phyloP scores from a whole-genome alignment of 176 grass and related monocot species.

The Hyparrhenia diplandra region DNA sequence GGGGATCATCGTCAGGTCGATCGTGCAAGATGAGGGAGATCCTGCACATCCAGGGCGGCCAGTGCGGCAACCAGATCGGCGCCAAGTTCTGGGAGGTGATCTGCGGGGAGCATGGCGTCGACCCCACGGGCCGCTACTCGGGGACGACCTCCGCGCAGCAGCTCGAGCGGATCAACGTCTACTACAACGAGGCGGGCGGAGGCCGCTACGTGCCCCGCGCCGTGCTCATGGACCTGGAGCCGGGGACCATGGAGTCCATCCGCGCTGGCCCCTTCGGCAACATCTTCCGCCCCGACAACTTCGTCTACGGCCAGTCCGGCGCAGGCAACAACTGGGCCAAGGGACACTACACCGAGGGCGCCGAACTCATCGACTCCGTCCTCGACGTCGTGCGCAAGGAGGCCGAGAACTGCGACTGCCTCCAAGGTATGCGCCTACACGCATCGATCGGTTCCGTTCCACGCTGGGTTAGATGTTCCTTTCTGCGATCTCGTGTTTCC shows the following conservation, averaged over 20 bases:
- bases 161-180: conserved; percentile 78
- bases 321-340: conserved; percentile 90
- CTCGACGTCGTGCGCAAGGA: conserved; percentile 86
- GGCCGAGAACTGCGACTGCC: conserved; percentile 74
- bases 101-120: conserved; percentile 85
- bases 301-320: conserved; percentile 80
- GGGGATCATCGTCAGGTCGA: background rate
- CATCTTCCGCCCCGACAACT: conserved; percentile 84
- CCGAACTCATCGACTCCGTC: conserved; percentile 74
- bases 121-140: conserved; percentile 47
- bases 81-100: conserved; percentile 99
- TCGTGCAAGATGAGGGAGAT: conserved; percentile 81
- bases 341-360: conserved; percentile 79
- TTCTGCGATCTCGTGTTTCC: background rate
- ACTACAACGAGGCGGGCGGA: conserved; percentile 71
- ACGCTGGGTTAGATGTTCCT: background rate
- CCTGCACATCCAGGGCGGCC: conserved; percentile 83
- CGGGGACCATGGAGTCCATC: conserved; percentile 78
- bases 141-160: conserved; percentile 41
- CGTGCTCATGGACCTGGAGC: conserved; percentile 78
- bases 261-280: conserved; percentile 55
- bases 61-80: conserved; percentile 96
- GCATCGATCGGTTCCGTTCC: background rate
- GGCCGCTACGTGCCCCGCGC: conserved; percentile 64
- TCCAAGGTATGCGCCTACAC: conserved; percentile 43